These are phyloP conservation scores for Cynara cardunculus DNA, from an alignment of 129 eudicot species.

Conservation along the genomic window DNA sequence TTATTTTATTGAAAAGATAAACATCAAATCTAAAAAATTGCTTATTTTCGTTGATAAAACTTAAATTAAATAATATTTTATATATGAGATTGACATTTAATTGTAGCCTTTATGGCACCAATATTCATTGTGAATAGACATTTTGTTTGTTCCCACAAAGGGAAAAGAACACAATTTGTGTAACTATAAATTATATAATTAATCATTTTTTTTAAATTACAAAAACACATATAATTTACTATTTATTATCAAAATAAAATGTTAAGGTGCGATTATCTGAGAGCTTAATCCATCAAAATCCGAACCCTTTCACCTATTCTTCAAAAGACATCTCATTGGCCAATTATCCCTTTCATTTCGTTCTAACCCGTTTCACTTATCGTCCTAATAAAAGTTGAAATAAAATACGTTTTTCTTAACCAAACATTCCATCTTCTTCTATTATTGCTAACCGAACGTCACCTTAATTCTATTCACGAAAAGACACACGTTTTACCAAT, in stretches of 20 bases:
- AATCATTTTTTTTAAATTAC: neutral
- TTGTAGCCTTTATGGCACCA: slow-evolving; percentile 15
- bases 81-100: slow-evolving; percentile 14
- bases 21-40: too few species aligned
- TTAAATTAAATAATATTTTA: too few species aligned
- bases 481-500: neutral
- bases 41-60: too few species aligned
- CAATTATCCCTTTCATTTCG: too few species aligned
- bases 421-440: neutral
- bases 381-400: too few species aligned
- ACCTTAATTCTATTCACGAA: neutral
- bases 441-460: neutral
- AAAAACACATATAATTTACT: neutral
- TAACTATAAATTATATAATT: neutral
- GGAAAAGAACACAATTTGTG: slow-evolving; percentile 20
- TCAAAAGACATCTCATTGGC: too few species aligned
- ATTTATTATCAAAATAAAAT: neutral
- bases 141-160: slow-evolving; percentile 20
- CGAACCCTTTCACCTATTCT: too few species aligned
- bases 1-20: too few species aligned
- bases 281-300: too few species aligned
- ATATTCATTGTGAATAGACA: slow-evolving; percentile 27
- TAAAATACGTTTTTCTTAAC: neutral
- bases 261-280: too few species aligned
- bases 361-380: too few species aligned